Conservation (phyloP, 2,329 filamentous ascomycete species). For the Apiospora arundinis region DNA sequence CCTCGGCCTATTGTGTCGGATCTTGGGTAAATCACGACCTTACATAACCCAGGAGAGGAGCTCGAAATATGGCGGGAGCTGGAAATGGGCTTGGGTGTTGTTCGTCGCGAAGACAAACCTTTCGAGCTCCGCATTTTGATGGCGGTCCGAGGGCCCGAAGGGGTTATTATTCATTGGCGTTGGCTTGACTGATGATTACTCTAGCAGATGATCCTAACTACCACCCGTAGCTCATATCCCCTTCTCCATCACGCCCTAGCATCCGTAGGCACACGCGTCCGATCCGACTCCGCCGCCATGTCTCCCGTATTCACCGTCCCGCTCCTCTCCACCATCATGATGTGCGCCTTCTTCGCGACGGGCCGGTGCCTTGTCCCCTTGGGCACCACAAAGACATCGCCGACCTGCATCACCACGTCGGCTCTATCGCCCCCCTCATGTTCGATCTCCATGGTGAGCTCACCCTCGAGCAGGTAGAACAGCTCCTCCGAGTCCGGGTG, state of each 20-base stretch:
- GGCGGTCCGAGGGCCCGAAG: background rate
- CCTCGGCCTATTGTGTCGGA: background rate
- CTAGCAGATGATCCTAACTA: no score
- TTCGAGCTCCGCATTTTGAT: background rate
- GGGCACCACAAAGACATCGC: conserved; percentile 17
- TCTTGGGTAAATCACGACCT: background rate
- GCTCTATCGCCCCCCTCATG: background rate
- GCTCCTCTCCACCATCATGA: conserved; percentile 19
- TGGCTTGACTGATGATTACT: no score
- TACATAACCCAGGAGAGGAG: background rate
- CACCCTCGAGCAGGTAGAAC: conserved; percentile 19
- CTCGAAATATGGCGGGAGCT: background rate
- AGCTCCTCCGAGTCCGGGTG: conserved; percentile 21
- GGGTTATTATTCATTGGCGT: no score
- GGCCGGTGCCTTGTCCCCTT: conserved; percentile 1
- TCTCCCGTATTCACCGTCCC: conserved; percentile 10
- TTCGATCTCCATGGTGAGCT: conserved; percentile 17
- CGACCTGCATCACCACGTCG: conserved; percentile 10
- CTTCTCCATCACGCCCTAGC: background rate
- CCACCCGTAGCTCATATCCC: no score
- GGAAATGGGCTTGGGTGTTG: background rate
- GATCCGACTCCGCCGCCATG: background rate
- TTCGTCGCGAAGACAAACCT: background rate
- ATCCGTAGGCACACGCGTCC: conserved; percentile 13
- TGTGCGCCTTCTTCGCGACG: background rate